phyloP scores from a whole-genome alignment of 345 rosid genomes.

The Eucalyptus marginata region DNA sequence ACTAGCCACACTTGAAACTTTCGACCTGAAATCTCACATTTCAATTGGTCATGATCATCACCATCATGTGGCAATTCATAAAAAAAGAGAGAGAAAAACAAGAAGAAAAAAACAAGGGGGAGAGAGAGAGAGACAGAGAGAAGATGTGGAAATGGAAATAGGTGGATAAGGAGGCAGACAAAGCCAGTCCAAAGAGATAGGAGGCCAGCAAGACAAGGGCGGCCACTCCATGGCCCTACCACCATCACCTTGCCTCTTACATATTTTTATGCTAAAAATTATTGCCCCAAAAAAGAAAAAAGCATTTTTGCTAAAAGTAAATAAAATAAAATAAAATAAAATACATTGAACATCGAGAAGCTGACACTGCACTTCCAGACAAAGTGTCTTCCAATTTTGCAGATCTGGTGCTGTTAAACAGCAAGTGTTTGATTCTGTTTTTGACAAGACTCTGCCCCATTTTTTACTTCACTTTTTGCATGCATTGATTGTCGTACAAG shows the following conservation, averaged over 20 bases:
- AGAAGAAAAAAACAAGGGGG: neutral
- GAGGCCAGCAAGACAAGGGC: constrained; percentile 1
- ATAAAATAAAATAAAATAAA: neutral
- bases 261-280: neutral
- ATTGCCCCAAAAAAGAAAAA: neutral
- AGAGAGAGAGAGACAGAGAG: neutral
- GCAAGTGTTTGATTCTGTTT: neutral
- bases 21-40: neutral
- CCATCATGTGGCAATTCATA: neutral
- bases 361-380: neutral
- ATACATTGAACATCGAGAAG: neutral
- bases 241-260: neutral
- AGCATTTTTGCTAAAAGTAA: neutral
- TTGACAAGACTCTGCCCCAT: neutral
- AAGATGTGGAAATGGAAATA: neutral
- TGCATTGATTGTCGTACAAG: neutral
- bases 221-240: neutral
- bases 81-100: neutral
- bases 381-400: neutral
- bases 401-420: neutral
- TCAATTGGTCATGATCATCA: neutral
- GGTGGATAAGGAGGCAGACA: neutral
- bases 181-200: neutral
- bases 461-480: neutral
- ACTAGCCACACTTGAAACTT: neutral